These are phyloP conservation scores for Picea abies DNA, from an alignment of 83 land plant species.

Conservation along the genomic window DNA sequence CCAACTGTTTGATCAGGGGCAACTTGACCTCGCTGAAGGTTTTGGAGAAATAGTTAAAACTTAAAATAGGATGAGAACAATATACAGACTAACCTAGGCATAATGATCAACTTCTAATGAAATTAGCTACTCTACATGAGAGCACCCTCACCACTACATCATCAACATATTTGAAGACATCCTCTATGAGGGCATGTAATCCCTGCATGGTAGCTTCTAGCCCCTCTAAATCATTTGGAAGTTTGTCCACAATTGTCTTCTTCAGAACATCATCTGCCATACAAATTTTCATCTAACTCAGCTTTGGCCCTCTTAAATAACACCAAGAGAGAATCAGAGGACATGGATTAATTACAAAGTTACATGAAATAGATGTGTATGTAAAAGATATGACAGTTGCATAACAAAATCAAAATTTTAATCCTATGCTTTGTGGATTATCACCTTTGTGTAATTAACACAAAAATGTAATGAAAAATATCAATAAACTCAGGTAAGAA, in stretches of 20 bases:
- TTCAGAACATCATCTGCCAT: slow-evolving; percentile 76
- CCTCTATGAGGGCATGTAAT: slow-evolving; percentile 72
- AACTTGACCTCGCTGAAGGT: slow-evolving; percentile 65
- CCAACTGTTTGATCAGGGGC: slow-evolving; percentile 83
- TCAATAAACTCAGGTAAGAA: no score
- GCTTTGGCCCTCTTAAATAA: not conserved
- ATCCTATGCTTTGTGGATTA: not conserved
- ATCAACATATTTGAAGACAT: slow-evolving; percentile 88
- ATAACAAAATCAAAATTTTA: not conserved
- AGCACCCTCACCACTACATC: slow-evolving; percentile 79
- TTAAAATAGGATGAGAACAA: not conserved
- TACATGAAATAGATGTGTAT: not conserved
- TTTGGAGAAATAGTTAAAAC: not conserved
- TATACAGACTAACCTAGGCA: not conserved
- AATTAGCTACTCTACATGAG: not conserved
- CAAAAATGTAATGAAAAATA: not conserved
- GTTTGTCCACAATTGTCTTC: slow-evolving; percentile 83
- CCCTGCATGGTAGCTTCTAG: slow-evolving; percentile 87
- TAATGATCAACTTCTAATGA: not conserved
- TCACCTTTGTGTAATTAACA: not conserved
- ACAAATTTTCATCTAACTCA: not conserved
- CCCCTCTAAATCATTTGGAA: slow-evolving; percentile 96
- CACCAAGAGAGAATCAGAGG: not conserved
- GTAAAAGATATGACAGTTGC: not conserved
- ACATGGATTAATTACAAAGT: not conserved